Percentiles rank a stretch among this genome's conserved stretches.
Conservation (phyloP, 2,329 filamentous ascomycete species). For the Aspergillus viridinutans region DNA sequence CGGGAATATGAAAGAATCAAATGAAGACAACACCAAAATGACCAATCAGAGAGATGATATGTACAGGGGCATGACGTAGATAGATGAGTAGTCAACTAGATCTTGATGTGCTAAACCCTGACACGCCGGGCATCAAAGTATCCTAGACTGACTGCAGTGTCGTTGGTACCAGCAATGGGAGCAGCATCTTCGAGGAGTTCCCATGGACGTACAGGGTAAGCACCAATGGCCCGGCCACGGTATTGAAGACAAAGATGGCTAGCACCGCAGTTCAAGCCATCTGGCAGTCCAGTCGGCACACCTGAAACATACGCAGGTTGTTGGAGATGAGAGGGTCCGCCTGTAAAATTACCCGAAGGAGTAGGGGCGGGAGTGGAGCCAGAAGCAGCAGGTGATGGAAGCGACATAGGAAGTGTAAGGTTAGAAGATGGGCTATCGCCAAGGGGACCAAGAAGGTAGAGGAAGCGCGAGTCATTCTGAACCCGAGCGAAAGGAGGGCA, state of each 20-base stretch:
- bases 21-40: background rate
- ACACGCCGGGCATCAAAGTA: slow-evolving; percentile 40
- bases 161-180: slow-evolving; percentile 41
- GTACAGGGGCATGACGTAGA: background rate
- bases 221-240: slow-evolving; percentile 31
- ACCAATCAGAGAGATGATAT: background rate
- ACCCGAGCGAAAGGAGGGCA: slow-evolving; percentile 35
- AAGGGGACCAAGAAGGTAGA: slow-evolving; percentile 41
- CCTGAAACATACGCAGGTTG: slow-evolving; percentile 11
- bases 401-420: slow-evolving; percentile 22
- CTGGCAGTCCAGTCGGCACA: slow-evolving; percentile 13
- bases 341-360: slow-evolving; percentile 20
- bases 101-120: slow-evolving; percentile 17
- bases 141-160: slow-evolving; percentile 41
- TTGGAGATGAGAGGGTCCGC: slow-evolving; percentile 14
- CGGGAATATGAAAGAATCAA: background rate
- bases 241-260: slow-evolving; percentile 37
- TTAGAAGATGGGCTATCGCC: slow-evolving; percentile 19
- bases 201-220: slow-evolving; percentile 39
- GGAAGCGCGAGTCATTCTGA: slow-evolving; percentile 37
- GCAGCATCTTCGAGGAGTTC: slow-evolving; percentile 45
- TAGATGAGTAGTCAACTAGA: background rate
- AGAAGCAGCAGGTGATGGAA: slow-evolving; percentile 29
- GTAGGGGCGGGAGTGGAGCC: slow-evolving; percentile 27
- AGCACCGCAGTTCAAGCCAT: slow-evolving; percentile 24